A percentile compares a stretch with the other conserved stretches of the same genome.
Conservation (phyloP, 2,329 filamentous ascomycete species). For the Stagonosporopsis tanaceti region DNA sequence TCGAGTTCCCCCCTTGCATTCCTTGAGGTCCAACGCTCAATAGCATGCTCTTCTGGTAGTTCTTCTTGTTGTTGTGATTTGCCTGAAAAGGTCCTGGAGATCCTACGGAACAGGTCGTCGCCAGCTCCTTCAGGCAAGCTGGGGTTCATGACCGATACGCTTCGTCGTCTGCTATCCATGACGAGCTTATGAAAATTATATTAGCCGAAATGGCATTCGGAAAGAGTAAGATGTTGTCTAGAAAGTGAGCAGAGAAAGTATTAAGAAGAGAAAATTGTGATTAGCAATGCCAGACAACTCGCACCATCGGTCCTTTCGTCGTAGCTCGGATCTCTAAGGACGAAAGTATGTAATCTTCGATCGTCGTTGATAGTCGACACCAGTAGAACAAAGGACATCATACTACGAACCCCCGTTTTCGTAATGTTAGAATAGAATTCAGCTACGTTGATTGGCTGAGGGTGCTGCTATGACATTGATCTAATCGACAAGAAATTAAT, state of each 20-base stretch:
- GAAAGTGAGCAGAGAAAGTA: not conserved
- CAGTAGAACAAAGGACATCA: slow-evolving; percentile 1
- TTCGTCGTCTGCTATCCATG: slow-evolving; percentile 19
- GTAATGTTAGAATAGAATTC: not conserved
- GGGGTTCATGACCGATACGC: slow-evolving; percentile 12
- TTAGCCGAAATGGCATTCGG: not conserved
- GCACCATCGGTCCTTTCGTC: slow-evolving; percentile 1
- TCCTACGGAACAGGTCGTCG: slow-evolving; percentile 23
- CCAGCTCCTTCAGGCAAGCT: slow-evolving; percentile 19
- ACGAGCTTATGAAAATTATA: not conserved
- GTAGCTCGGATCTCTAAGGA: not conserved
- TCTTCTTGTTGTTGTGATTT: slow-evolving; percentile 25
- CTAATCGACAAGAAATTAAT: slow-evolving; percentile 2
- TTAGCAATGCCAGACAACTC: not conserved
- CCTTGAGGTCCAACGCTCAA: slow-evolving; percentile 17
- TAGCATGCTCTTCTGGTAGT: slow-evolving; percentile 5
- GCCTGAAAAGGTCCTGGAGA: slow-evolving; percentile 30
- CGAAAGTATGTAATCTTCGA: not conserved
- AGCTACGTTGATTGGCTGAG: slow-evolving; percentile 2
- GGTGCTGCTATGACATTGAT: not conserved
- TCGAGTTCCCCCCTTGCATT: slow-evolving; percentile 9
- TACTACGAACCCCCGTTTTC: slow-evolving; percentile 9
- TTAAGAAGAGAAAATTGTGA: not conserved
- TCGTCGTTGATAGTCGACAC: not conserved
- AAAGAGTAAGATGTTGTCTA: not conserved